Conservation (phyloP, 768 basidiomycete species). For the Russula dissimulans region DNA sequence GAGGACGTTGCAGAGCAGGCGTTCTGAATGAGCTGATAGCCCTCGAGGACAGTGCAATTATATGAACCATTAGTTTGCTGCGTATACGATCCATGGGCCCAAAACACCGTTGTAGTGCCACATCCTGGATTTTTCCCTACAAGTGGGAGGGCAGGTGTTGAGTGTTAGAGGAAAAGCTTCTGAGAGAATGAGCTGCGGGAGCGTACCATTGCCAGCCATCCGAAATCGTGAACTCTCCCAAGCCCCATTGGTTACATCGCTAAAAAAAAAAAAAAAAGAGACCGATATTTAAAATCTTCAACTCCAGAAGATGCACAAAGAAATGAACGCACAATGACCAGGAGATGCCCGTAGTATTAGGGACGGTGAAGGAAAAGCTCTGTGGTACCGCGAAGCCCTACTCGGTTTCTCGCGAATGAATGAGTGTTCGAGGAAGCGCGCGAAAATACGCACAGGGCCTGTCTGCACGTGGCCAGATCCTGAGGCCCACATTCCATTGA, state of each 20-base stretch:
- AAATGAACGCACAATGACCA: conserved; percentile 70
- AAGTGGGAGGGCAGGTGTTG: not conserved
- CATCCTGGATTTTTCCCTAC: conserved; percentile 77
- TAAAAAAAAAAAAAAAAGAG: conserved; percentile 22
- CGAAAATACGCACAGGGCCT: conserved; percentile 56
- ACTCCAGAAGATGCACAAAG: not conserved
- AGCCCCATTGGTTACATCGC: conserved; percentile 46
- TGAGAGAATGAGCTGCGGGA: not conserved
- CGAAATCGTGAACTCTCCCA: conserved; percentile 88
- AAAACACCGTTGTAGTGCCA: conserved; percentile 80
- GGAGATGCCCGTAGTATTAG: conserved; percentile 75
- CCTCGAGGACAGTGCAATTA: conserved; percentile 38
- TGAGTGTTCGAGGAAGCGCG: not conserved
- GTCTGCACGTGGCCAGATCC: conserved; percentile 70
- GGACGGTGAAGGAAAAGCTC: conserved; percentile 77
- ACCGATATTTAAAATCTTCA: not conserved
- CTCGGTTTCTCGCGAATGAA: not conserved
- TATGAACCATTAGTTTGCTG: conserved; percentile 54
- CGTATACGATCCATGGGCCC: conserved; percentile 70
- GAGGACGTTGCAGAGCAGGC: conserved; percentile 85
- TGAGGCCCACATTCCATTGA: conserved; percentile 82
- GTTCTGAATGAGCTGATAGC: conserved; percentile 91
- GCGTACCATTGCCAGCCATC: conserved; percentile 75
- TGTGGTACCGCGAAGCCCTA: conserved; percentile 82
- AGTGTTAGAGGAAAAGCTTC: not conserved